Percentiles rank a stretch among this genome's conserved stretches.
Conservation (phyloP, 2,329 filamentous ascomycete species). For the Ophiostoma quercus region DNA sequence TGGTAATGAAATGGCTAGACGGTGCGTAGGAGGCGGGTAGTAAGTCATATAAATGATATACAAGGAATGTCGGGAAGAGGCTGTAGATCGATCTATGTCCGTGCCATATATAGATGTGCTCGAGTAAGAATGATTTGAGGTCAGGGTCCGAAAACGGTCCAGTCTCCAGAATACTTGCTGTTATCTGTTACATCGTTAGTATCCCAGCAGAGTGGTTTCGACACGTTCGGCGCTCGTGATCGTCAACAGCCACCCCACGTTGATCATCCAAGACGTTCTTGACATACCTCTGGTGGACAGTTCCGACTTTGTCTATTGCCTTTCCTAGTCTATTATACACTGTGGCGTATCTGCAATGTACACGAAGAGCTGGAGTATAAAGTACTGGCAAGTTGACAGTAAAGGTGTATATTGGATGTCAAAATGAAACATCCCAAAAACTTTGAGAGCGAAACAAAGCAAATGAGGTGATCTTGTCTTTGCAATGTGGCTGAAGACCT, state of each 20-base stretch:
- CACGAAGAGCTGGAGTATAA: background rate
- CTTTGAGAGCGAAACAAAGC: background rate
- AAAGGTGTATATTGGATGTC: background rate
- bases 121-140: too few species aligned
- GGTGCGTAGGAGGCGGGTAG: background rate
- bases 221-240: too few species aligned
- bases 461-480: background rate
- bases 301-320: background rate
- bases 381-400: background rate
- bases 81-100: too few species aligned
- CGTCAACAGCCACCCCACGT: too few species aligned
- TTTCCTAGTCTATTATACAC: background rate
- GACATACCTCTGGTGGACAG: background rate
- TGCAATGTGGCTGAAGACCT: background rate
- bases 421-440: background rate
- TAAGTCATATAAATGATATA: too few species aligned
- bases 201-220: too few species aligned
- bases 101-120: too few species aligned
- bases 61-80: too few species aligned
- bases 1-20: background rate
- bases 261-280: background rate
- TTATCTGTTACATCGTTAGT: too few species aligned
- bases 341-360: background rate
- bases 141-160: too few species aligned
- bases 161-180: too few species aligned